A percentile compares a stretch with the other conserved stretches of the same genome.
These are phyloP conservation scores for Limonium bicolor DNA, from an alignment of 148 eudicot genomes.

Conservation along the genomic window DNA sequence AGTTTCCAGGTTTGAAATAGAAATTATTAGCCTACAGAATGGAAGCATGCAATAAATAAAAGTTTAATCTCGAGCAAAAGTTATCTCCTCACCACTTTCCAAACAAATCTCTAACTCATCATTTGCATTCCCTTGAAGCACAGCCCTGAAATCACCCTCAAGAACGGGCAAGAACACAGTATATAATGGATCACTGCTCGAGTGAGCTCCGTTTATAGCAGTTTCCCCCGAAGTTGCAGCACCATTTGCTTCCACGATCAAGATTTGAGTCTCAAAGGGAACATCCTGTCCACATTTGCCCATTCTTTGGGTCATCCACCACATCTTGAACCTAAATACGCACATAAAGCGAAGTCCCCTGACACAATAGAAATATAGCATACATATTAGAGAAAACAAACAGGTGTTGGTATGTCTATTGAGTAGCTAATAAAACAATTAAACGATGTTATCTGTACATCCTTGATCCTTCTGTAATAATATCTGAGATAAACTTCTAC, in stretches of 20 bases:
- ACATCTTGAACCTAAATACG: conserved; percentile 71
- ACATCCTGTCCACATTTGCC: conserved; percentile 52
- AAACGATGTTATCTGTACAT: too few species aligned
- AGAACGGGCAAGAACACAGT: conserved; percentile 68
- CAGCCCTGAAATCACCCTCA: conserved; percentile 87
- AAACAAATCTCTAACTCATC: conserved; percentile 69
- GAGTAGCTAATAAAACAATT: too few species aligned
- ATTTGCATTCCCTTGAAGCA: conserved; percentile 64
- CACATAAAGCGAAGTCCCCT: conserved; percentile 76
- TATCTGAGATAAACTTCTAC: too few species aligned
- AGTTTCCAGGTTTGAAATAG: too few species aligned
- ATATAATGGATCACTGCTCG: conserved; percentile 23
- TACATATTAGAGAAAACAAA: too few species aligned
- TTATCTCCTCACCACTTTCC: conserved; percentile 50
- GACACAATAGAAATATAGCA: too few species aligned
- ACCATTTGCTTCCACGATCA: conserved; percentile 68
- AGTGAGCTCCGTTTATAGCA: too few species aligned
- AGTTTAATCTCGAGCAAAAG: neutral
- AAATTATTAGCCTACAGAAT: too few species aligned
- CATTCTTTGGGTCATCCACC: conserved; percentile 98
- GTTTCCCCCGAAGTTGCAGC: too few species aligned
- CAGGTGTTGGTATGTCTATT: too few species aligned
- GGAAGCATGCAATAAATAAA: too few species aligned
- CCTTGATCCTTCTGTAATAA: too few species aligned
- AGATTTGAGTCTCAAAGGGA: conserved; percentile 73